A percentile compares a stretch with the other conserved stretches of the same genome.
These are phyloP conservation scores for Diddensiella caesifluorescens DNA, from an alignment of 805 yeast species.

Conservation along the genomic window DNA sequence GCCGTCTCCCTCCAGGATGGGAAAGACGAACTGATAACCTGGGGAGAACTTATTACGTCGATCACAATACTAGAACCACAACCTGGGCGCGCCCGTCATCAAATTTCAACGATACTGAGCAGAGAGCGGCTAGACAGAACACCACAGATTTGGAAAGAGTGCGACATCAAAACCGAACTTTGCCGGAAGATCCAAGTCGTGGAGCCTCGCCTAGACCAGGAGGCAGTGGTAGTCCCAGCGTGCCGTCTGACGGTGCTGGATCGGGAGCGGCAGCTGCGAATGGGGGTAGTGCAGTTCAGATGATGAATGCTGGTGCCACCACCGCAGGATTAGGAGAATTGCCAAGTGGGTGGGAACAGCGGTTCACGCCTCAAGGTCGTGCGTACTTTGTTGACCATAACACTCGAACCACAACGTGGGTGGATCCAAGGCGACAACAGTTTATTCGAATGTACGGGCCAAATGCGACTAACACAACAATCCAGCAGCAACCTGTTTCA, in stretches of 20 bases:
- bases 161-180: conserved; percentile 83
- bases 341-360: conserved; percentile 99
- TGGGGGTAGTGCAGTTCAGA: conserved; percentile 33
- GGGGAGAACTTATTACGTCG: conserved; percentile 96
- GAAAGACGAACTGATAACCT: conserved; percentile 96
- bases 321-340: conserved; percentile 95
- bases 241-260: conserved; percentile 42
- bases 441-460: conserved; percentile 90
- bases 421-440: conserved; percentile 98
- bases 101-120: conserved; percentile 72
- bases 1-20: conserved; percentile 98
- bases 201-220: conserved; percentile 25
- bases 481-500: conserved; percentile 96
- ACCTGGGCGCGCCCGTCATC: conserved; percentile 97
- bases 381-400: conserved; percentile 98
- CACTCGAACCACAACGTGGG: conserved; percentile 99
- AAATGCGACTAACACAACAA: conserved; percentile 67
- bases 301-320: conserved; percentile 79
- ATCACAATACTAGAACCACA: conserved; percentile 94
- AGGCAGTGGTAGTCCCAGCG: conserved; percentile 38
- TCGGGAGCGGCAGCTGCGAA: conserved; percentile 39
- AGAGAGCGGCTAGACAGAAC: conserved; percentile 44
- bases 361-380: conserved; percentile 96
- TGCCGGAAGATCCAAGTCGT: conserved; percentile 56
- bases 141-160: conserved; percentile 83